Percentiles rank a stretch among this genome's conserved stretches.
Conservation (phyloP, 805 yeast genomes). For the Kodamaea nitidulidarum region DNA sequence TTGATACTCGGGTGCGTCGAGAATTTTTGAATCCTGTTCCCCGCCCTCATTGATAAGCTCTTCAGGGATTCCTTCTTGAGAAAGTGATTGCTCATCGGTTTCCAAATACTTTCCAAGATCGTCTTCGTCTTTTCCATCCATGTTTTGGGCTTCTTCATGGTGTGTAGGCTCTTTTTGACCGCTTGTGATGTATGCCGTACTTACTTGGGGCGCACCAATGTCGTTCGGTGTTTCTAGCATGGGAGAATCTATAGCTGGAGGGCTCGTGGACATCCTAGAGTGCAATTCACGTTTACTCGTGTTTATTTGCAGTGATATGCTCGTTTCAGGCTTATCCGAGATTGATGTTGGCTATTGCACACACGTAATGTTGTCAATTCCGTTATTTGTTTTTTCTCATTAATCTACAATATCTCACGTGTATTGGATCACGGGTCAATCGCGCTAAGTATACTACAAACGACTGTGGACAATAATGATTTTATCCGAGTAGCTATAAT, state of each 20-base stretch:
- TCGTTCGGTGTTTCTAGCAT: conserved; percentile 1
- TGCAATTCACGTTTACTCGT: background rate
- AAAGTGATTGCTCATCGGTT: background rate
- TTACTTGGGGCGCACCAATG: background rate
- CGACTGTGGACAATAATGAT: too few species aligned
- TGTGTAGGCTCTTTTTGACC: background rate
- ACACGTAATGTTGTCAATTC: background rate
- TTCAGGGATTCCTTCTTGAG: background rate
- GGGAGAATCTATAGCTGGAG: conserved; percentile 1
- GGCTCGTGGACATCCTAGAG: conserved; percentile 4
- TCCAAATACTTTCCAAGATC: background rate
- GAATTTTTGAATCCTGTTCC: background rate
- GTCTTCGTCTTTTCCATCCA: background rate
- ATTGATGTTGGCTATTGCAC: background rate
- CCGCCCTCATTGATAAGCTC: background rate
- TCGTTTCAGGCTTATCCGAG: background rate
- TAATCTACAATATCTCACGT: background rate
- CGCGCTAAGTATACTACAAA: background rate
- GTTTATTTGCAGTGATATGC: background rate
- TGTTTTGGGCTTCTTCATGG: background rate
- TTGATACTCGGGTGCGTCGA: background rate
- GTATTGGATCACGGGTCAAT: background rate
- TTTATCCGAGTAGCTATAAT: too few species aligned
- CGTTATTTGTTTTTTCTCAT: conserved; percentile 3
- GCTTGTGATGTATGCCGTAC: too few species aligned